These are phyloP conservation scores for Phytophthora pseudosyringae DNA, from an alignment of 352 stramenopile species.

Conservation along the genomic window DNA sequence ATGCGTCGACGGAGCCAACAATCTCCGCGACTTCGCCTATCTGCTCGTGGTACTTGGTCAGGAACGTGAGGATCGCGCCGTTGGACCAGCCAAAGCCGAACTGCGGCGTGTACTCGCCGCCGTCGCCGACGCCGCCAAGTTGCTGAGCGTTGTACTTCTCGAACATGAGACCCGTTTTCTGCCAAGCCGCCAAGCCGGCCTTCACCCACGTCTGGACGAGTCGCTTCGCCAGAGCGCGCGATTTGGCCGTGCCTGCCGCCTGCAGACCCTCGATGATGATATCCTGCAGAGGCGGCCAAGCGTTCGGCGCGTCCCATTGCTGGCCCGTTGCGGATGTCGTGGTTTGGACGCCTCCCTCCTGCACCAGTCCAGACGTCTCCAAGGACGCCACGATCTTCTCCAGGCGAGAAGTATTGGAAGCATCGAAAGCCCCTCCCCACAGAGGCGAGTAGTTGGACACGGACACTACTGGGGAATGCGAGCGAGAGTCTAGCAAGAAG, in stretches of 20 bases:
- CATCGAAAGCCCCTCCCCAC: slow-evolving; percentile 77
- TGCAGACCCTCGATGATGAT: slow-evolving; percentile 82
- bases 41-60: slow-evolving; percentile 69
- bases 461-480: slow-evolving; percentile 54
- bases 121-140: slow-evolving; percentile 64
- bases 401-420: slow-evolving; percentile 43
- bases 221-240: slow-evolving; percentile 48
- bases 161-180: slow-evolving; percentile 83
- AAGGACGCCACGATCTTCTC: slow-evolving; percentile 55
- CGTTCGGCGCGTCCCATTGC: slow-evolving; percentile 89
- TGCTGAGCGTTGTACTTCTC: slow-evolving; percentile 89
- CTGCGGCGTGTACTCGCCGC: slow-evolving; percentile 88
- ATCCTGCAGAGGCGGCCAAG: slow-evolving; percentile 85
- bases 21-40: slow-evolving; percentile 9
- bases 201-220: slow-evolving; percentile 71
- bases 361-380: slow-evolving; percentile 57
- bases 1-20: neutral
- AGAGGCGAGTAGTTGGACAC: slow-evolving; percentile 77
- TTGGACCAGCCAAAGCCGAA: slow-evolving; percentile 90
- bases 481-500: slow-evolving; percentile 56
- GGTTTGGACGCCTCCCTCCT: slow-evolving; percentile 71
- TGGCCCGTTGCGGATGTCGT: slow-evolving; percentile 75
- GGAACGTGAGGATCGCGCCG: slow-evolving; percentile 81
- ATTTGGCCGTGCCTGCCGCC: slow-evolving; percentile 39
- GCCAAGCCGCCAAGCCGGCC: slow-evolving; percentile 65